Evolutionary conservation across 805 yeast genomes (phyloP).

Genomic region (Lachancea sp.): DNA sequence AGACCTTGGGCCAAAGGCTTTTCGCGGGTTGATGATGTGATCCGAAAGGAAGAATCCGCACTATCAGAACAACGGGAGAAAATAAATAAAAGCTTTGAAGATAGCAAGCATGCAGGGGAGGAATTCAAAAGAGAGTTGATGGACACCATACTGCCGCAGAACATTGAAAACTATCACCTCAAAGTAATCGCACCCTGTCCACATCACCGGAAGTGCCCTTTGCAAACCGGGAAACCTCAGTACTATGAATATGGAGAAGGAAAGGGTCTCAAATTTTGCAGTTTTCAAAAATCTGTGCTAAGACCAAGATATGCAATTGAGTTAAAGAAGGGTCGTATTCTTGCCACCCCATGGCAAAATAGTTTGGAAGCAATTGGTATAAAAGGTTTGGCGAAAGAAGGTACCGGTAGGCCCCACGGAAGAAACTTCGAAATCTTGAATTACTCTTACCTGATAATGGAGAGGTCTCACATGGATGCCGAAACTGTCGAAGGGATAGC

Average conservation of each 20-base stretch:
- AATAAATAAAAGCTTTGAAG: too few relatives aligned
- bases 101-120: too few relatives aligned
- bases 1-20: slow-evolving; percentile 59
- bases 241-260: slow-evolving; percentile 52
- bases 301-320: slow-evolving; percentile 80
- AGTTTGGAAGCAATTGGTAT: slow-evolving; percentile 50
- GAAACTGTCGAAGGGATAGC: slow-evolving; percentile 39
- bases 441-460: slow-evolving; percentile 66
- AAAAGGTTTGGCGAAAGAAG: slow-evolving; percentile 39
- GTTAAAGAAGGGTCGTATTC: slow-evolving; percentile 69
- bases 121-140: slow-evolving; percentile 16
- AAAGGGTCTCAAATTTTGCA: slow-evolving; percentile 63
- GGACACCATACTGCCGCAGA: slow-evolving; percentile 7
- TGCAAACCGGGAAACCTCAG: slow-evolving; percentile 71
- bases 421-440: slow-evolving; percentile 64
- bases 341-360: slow-evolving; percentile 67
- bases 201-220: slow-evolving; percentile 81
- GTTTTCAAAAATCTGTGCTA: slow-evolving; percentile 60
- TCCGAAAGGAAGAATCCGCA: slow-evolving; percentile 15
- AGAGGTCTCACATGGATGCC: slow-evolving; percentile 46
- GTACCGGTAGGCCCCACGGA: slow-evolving; percentile 75
- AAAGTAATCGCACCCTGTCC: slow-evolving; percentile 83
- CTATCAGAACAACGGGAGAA: slow-evolving; percentile 4
- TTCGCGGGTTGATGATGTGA: slow-evolving; percentile 13
- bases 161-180: slow-evolving; percentile 44